Base-by-base conservation (phyloP, 2,329 filamentous ascomycete species). In the Cladosporium sp. region DNA sequence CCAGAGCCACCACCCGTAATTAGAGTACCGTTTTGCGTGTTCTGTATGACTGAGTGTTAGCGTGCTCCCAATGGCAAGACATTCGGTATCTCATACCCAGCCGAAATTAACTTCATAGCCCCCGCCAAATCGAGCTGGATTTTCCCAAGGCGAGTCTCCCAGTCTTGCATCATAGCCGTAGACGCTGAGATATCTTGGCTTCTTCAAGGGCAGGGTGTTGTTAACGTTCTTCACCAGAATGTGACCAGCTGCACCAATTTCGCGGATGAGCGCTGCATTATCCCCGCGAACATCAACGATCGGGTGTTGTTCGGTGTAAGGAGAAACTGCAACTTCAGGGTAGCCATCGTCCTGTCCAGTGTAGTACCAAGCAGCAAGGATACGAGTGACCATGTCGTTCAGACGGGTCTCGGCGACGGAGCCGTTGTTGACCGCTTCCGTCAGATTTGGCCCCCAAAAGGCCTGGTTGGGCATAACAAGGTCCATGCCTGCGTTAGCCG, bases 141-240 rank as follows among this genome's bases (percentile, higher is more conserved):
- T 68, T n/a, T 67, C 65, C 68, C 68, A 71, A 2, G 69, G 69
- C 3, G 48, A 28, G 7, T 50, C 48, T 1, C 31, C 32, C 4
- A 43, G 9, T n/a, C 35, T 44, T 41, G 70, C 70, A 51, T 72
- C 70, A 33, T 71, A 71, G 4, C 70, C 70, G 49, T 70, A 72
- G 18, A 73, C 61, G 43, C 63, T 66, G 7, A 72, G 54, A 52
- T 66, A 70, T 4, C 63, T 63, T 5, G 70, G 68, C 19, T 74
- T 75, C 14, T 75, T 61, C 2, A 83, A 64, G 1, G 80, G 80
- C 3, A 83, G 56, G 1, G 74, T 72, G 2, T 81, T 73, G 46
- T 80, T 77, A 16, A 77, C 77, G 53, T 86, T 82, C 68, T 91
- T 92, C 33, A 83, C 67, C 28, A 83, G 61, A 0, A 80, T 81